Evolutionary conservation across 2,329 filamentous ascomycete genomes (phyloP).

Genomic region (Xylariomycetidae sp.): DNA sequence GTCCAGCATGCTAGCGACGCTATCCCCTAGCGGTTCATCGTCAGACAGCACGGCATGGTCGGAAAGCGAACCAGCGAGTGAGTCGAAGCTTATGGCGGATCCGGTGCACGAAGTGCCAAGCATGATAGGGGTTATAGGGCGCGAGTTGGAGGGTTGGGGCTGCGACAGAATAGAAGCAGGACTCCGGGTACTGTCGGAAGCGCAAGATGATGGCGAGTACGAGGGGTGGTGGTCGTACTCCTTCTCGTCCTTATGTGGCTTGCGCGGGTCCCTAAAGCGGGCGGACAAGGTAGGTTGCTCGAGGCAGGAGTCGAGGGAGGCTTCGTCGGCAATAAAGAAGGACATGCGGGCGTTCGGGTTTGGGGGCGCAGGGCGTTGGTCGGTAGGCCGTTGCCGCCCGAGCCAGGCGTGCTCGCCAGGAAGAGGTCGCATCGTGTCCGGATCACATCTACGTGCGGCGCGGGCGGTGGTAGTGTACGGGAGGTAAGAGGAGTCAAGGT

Average conservation of each 20-base stretch:
- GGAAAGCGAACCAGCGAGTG: conserved; percentile 42
- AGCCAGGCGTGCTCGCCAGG: conserved; percentile 37
- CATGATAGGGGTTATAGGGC: conserved; percentile 40
- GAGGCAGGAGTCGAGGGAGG: conserved; percentile 36
- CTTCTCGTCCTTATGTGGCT: conserved; percentile 18
- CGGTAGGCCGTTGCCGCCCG: conserved; percentile 32
- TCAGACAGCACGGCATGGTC: conserved; percentile 38
- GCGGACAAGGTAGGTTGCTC: conserved; percentile 23
- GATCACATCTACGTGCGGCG: too few relatives aligned
- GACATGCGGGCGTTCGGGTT: conserved; percentile 38
- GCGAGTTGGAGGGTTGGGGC: conserved; percentile 29
- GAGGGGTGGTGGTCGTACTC: conserved; percentile 13
- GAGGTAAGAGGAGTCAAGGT: too few relatives aligned
- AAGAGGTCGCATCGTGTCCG: conserved; percentile 40
- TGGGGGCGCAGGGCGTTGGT: conserved; percentile 31
- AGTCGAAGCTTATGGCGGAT: conserved; percentile 43
- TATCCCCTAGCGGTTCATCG: conserved; percentile 37
- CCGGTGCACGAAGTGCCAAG: conserved; percentile 33
- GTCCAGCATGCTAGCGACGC: conserved; percentile 40
- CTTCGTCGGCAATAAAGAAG: conserved; percentile 46
- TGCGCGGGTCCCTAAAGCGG: conserved; percentile 29
- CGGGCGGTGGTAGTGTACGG: too few relatives aligned
- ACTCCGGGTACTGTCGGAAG: conserved; percentile 27
- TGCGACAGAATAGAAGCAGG: conserved; percentile 23
- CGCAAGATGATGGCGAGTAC: conserved; percentile 25